A percentile compares a stretch with the other conserved stretches of the same genome.
Evolutionary conservation across 202 grass and related monocot genomes (phyloP).

Genomic region (Setaria italica): DNA sequence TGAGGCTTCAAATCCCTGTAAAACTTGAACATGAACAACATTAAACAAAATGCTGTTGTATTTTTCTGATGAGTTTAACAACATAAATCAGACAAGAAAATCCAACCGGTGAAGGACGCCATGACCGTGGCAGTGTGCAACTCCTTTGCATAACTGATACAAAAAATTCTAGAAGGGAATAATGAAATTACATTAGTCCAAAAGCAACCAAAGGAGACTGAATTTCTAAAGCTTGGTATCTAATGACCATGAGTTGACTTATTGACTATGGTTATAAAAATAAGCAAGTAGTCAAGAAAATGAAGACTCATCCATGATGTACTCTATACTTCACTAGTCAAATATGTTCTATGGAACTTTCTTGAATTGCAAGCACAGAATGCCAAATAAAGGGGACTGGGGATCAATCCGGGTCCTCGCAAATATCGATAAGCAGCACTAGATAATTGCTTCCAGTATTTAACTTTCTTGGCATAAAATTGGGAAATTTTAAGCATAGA

Average conservation of each 20-base stretch:
- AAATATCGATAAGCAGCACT: background rate
- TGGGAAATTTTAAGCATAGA: background rate
- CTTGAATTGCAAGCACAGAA: no score
- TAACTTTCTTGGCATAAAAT: background rate
- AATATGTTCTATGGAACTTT: background rate
- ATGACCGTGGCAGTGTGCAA: conserved; percentile 89
- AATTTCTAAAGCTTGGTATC: no score
- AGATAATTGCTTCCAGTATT: background rate
- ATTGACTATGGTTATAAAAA: background rate
- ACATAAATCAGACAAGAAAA: background rate
- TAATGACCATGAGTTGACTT: background rate
- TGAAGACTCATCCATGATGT: background rate
- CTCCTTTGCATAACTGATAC: conserved; percentile 88
- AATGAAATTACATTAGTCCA: conserved; percentile 18
- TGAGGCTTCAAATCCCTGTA: conserved; percentile 88
- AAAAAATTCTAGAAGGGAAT: conserved; percentile 69
- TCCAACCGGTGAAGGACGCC: conserved; percentile 89
- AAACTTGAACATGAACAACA: background rate
- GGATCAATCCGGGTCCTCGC: background rate
- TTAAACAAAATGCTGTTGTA: background rate
- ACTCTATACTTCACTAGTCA: no score
- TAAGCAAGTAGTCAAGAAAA: background rate
- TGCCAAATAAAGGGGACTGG: background rate
- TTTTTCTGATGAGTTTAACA: background rate
- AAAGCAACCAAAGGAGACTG: background rate